Percentiles rank a stretch among this genome's conserved stretches.
phyloP scores from a whole-genome alignment of 1,139 yeast genomes.

The Candida mesenterica region DNA sequence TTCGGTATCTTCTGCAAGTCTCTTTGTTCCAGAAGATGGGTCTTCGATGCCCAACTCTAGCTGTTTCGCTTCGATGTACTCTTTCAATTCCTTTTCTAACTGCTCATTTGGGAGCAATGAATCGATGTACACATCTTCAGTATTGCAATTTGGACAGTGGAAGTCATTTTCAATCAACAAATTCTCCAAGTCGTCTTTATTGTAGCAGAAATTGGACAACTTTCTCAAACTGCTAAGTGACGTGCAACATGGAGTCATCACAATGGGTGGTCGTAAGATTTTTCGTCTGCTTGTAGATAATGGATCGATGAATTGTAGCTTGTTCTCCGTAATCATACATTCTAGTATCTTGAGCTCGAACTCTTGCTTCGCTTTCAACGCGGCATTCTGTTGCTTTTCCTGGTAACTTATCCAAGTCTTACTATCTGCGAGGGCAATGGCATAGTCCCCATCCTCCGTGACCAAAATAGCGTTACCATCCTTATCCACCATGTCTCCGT shows the following conservation, averaged over 20 bases:
- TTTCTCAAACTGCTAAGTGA: constrained; percentile 56
- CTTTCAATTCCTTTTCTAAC: constrained; percentile 51
- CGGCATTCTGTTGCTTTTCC: constrained; percentile 57
- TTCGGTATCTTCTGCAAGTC: constrained; percentile 22
- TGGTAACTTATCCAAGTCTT: constrained; percentile 90
- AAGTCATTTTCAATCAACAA: constrained; percentile 79
- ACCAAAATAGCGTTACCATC: constrained; percentile 76
- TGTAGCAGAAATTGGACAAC: constrained; percentile 37
- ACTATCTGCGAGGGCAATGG: constrained; percentile 89
- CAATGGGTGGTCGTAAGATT: constrained; percentile 64
- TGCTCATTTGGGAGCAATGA: constrained; percentile 61
- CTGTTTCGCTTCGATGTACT: constrained; percentile 48
- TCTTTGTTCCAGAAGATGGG: constrained; percentile 25
- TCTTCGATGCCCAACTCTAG: constrained; percentile 40
- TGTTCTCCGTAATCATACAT: constrained; percentile 43
- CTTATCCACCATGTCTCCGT: constrained; percentile 53
- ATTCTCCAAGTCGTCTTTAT: constrained; percentile 58
- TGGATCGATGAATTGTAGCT: constrained; percentile 49
- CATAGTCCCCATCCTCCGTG: constrained; percentile 93
- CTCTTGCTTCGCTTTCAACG: constrained; percentile 47
- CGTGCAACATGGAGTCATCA: constrained; percentile 82
- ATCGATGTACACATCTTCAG: constrained; percentile 74
- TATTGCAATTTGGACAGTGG: constrained; percentile 83
- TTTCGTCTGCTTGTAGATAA: constrained; percentile 56
- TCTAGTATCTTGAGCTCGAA: constrained; percentile 37